Evolutionary conservation across 768 basidiomycete genomes (phyloP).

Genomic region (Phlebiopsis gigantea): DNA sequence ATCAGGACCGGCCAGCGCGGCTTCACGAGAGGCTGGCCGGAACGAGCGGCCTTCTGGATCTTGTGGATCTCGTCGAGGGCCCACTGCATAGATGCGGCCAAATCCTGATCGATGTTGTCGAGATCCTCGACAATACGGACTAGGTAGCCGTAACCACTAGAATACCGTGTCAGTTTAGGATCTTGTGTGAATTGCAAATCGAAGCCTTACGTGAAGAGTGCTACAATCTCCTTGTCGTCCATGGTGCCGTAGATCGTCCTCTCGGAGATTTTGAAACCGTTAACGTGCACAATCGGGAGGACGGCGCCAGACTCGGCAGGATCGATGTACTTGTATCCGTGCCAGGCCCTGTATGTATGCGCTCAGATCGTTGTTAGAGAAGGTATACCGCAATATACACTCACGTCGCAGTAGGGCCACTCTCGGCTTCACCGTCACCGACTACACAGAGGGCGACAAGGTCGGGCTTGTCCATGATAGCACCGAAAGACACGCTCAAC

Average conservation of each 20-base stretch:
- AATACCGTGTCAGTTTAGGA: background rate
- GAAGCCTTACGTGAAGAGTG: conserved; percentile 43
- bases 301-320: conserved; percentile 88
- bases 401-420: conserved; percentile 65
- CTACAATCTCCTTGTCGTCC: conserved; percentile 79
- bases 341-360: conserved; percentile 57
- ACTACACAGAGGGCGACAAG: conserved; percentile 76
- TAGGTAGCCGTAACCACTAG: conserved; percentile 82
- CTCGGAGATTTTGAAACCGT: conserved; percentile 89
- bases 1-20: conserved; percentile 91
- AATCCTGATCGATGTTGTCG: conserved; percentile 64
- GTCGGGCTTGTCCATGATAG: conserved; percentile 88
- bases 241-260: conserved; percentile 87
- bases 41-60: conserved; percentile 77
- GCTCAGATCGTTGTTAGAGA: background rate
- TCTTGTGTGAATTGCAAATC: background rate
- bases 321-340: conserved; percentile 86
- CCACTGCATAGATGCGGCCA: conserved; percentile 83
- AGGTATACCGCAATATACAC: conserved; percentile 4
- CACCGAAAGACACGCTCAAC: conserved; percentile 79
- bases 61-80: conserved; percentile 64
- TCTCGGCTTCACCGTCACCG: conserved; percentile 88
- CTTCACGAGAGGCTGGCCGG: conserved; percentile 72
- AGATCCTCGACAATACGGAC: conserved; percentile 73
- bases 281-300: conserved; percentile 84